phyloP scores from a whole-genome alignment of 2,329 filamentous ascomycete genomes.

The Epichloe hybrida region DNA sequence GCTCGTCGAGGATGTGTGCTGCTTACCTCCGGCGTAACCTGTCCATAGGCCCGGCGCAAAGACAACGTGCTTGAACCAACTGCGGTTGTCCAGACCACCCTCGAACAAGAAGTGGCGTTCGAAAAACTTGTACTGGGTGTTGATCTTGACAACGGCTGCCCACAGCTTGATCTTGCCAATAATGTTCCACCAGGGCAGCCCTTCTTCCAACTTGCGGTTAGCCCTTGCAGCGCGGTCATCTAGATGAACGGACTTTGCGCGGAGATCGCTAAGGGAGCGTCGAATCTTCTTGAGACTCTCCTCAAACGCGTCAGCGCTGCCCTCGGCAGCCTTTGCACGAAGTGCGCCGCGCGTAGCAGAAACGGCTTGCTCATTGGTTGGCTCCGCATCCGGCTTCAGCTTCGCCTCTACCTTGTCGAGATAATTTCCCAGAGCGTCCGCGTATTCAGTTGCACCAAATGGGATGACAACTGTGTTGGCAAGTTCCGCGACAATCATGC shows the following conservation, averaged over 20 bases:
- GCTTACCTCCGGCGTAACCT: constrained; percentile 65
- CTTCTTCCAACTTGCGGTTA: constrained; percentile 28
- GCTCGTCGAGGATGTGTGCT: background rate
- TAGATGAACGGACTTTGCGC: constrained; percentile 27
- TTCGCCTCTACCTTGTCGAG: constrained; percentile 37
- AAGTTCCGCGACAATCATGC: constrained; percentile 46
- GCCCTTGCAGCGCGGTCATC: constrained; percentile 31
- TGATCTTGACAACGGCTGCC: constrained; percentile 51
- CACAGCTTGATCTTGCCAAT: constrained; percentile 52
- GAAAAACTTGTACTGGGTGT: constrained; percentile 70
- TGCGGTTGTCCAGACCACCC: constrained; percentile 61
- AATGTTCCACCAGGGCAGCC: constrained; percentile 69
- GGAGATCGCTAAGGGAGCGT: constrained; percentile 23
- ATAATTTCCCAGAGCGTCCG: constrained; percentile 38
- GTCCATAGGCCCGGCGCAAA: constrained; percentile 89
- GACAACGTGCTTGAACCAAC: constrained; percentile 91
- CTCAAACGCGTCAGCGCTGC: constrained; percentile 26
- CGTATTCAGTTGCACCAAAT: constrained; percentile 53
- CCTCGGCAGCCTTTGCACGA: constrained; percentile 13
- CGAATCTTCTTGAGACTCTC: constrained; percentile 26
- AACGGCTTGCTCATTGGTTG: constrained; percentile 15
- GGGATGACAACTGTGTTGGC: constrained; percentile 48
- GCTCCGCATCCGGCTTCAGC: constrained; percentile 21
- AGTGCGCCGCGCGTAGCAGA: constrained; percentile 17
- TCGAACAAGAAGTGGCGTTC: constrained; percentile 70